phyloP scores from a whole-genome alignment of 1,284 basidiomycete species.

The Leccinum solheimii region DNA sequence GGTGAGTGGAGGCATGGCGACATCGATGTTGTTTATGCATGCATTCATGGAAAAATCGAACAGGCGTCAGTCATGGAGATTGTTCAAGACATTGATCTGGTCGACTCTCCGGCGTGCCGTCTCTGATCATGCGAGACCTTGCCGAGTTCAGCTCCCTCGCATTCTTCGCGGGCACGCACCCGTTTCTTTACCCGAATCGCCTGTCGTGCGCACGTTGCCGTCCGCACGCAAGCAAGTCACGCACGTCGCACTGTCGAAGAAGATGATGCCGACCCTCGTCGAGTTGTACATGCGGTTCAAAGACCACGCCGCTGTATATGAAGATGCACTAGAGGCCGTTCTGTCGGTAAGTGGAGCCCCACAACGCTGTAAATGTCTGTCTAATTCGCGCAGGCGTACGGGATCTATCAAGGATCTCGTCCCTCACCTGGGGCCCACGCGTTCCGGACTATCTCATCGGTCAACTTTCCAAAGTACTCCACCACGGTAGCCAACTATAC shows the following conservation, averaged over 20 bases:
- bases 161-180: constrained; percentile 62
- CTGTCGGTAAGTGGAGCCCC: constrained; percentile 44
- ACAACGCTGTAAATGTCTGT: not conserved
- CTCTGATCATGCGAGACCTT: constrained; percentile 78
- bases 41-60: constrained; percentile 3
- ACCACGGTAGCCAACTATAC: constrained; percentile 76
- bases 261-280: constrained; percentile 78
- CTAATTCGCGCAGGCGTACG: constrained; percentile 63
- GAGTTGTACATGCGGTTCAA: constrained; percentile 70
- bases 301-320: constrained; percentile 62
- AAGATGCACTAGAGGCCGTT: constrained; percentile 44
- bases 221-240: constrained; percentile 66
- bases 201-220: too few relatives aligned
- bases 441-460: constrained; percentile 76
- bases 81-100: constrained; percentile 67
- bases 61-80: constrained; percentile 71
- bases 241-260: constrained; percentile 86
- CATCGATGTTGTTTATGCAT: not conserved
- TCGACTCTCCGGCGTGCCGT: constrained; percentile 56
- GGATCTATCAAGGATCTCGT: constrained; percentile 88
- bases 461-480: constrained; percentile 71
- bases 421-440: constrained; percentile 66
- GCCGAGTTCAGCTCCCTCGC: constrained; percentile 85
- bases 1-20: constrained; percentile 39
- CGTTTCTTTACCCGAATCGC: too few relatives aligned